Base-by-base conservation (phyloP, 2,329 filamentous ascomycete genomes). In the Scopulariopsis brevicaulis region DNA sequence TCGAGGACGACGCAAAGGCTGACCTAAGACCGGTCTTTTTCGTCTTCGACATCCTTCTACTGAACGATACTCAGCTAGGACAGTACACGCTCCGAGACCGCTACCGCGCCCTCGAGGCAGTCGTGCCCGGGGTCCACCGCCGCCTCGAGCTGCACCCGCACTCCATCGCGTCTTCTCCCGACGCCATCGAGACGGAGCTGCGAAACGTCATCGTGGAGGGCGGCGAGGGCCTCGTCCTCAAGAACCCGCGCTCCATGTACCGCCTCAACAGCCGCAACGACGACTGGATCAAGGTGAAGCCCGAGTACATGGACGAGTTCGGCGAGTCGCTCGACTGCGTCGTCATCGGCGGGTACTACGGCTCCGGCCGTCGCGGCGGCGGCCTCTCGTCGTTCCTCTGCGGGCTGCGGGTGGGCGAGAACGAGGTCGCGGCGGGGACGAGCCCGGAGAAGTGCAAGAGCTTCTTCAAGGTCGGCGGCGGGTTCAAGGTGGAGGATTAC, bases 391-490 rank as follows among this genome's bases (percentile, higher is more conserved):
- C 86, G 61, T 99, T 93, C 67, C 70, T 99, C n/a, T 96, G 93
- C 66, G 94, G 92, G 0, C 74, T 99, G 10, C 81, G 90, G 32
- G 85, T 87, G 1, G 85, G 90, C 56, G 82, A 87, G 62, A 82
- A 85, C 60, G 80, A 88, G 35, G 78, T 87, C 37, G 74, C 77
- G 40, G 74, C 75, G 2, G 81, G 81, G 2, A 75, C 75, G 5
- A 80, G 84, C 61, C 80, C 84, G 0, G 86, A 89, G 71, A 91
- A 90, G 69, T 95, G 85, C 66, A 89, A 85, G 65, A 96, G 91
- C n/a, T 96, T 99, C 73, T 96, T 92, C 78, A 96, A 94, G 70
- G 94, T 99, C 18, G 94, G 94, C n/a, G 94, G 94, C 57, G 94
- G 94, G 0, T 92, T 97, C 69, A 85, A 82, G 15, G 86, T 84